These are phyloP conservation scores for Diaporthe batatas DNA, from an alignment of 2,329 filamentous ascomycete genomes.

Conservation along the genomic window DNA sequence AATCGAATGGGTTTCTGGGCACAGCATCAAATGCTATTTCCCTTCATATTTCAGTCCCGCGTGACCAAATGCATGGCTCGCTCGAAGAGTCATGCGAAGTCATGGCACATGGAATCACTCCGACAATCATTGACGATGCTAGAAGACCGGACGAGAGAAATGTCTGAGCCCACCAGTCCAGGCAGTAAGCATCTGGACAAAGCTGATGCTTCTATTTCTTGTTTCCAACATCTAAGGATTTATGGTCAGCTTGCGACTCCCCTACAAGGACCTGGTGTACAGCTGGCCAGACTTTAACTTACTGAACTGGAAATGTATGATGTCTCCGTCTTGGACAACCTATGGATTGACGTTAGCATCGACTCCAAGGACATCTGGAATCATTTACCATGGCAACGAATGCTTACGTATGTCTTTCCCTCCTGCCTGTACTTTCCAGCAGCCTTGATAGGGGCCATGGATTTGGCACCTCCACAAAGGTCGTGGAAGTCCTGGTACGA, in stretches of 20 bases:
- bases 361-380: not conserved
- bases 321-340: constrained; percentile 59
- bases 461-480: constrained; percentile 58
- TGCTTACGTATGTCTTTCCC: constrained; percentile 58
- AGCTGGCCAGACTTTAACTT: constrained; percentile 44
- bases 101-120: too few species aligned
- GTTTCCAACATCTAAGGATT: constrained; percentile 31
- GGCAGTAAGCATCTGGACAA: not conserved
- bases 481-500: constrained; percentile 60
- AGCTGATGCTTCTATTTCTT: constrained; percentile 19
- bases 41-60: too few species aligned
- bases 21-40: too few species aligned
- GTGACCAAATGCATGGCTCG: too few species aligned
- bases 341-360: constrained; percentile 45
- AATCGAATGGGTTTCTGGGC: too few species aligned
- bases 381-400: not conserved
- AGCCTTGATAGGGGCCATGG: constrained; percentile 60
- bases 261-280: accelerated
- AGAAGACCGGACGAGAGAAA: not conserved
- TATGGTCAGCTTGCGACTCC: not conserved
- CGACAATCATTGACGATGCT: too few species aligned
- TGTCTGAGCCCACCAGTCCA: not conserved
- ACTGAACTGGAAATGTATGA: constrained; percentile 61
- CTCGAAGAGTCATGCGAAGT: too few species aligned
- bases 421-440: constrained; percentile 61